Percentiles rank a stretch among this genome's conserved stretches.
Evolutionary conservation across 345 rosid species (phyloP).

Genomic region (Carallia brachiata): DNA sequence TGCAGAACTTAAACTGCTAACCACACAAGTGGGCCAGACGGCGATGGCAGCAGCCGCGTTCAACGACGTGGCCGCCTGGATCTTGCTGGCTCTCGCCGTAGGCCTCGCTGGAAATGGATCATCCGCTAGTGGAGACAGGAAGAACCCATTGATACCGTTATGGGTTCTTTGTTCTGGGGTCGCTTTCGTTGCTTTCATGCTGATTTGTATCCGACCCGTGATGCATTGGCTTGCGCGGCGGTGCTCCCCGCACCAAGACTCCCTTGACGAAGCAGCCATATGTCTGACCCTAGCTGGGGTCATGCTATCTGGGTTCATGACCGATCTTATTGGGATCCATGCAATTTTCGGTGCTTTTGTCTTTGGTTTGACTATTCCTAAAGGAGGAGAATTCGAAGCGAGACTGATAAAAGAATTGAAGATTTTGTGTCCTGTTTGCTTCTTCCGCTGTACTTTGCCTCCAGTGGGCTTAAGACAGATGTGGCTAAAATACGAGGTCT

Average conservation of each 20-base stretch:
- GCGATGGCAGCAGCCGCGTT: constrained; percentile 94
- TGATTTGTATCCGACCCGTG: constrained; percentile 16
- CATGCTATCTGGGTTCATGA: constrained; percentile 48
- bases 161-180: constrained; percentile 51
- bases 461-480: constrained; percentile 57
- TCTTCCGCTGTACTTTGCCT: constrained; percentile 53
- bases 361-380: constrained; percentile 50
- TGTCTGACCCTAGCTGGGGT: constrained; percentile 49
- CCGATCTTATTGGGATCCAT: constrained; percentile 58
- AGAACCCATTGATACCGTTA: constrained; percentile 33
- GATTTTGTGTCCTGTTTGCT: constrained; percentile 54
- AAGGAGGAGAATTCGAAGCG: constrained; percentile 39
- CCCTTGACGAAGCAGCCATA: constrained; percentile 41
- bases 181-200: constrained; percentile 45
- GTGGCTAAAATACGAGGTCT: constrained; percentile 44
- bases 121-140: background rate
- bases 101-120: constrained; percentile 46
- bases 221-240: constrained; percentile 23
- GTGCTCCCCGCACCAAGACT: constrained; percentile 30
- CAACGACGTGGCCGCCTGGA: constrained; percentile 85
- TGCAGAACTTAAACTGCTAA: constrained; percentile 80
- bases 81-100: constrained; percentile 68
- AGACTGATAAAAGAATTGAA: constrained; percentile 46
- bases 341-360: constrained; percentile 54
- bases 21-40: constrained; percentile 59